phyloP scores from a whole-genome alignment of 805 yeast genomes.

The Schizosaccharomyces japonicus region DNA sequence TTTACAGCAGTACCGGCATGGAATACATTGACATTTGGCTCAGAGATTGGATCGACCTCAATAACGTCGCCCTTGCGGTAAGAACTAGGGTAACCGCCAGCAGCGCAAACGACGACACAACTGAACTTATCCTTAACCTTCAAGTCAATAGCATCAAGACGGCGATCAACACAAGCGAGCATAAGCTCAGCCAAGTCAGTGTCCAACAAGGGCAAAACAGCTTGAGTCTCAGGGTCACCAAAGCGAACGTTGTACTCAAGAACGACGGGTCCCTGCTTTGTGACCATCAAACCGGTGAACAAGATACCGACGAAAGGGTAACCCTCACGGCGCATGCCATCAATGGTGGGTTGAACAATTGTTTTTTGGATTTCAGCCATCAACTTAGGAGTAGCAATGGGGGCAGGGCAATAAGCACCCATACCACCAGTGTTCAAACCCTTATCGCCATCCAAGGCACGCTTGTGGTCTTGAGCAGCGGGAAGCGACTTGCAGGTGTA shows the following conservation, averaged over 20 bases:
- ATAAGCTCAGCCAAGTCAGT: conserved; percentile 86
- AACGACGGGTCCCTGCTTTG: conserved; percentile 76
- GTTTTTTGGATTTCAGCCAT: conserved; percentile 43
- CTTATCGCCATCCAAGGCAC: conserved; percentile 75
- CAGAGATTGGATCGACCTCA: conserved; percentile 22
- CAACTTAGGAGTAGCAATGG: conserved; percentile 61
- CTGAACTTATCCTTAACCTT: conserved; percentile 32
- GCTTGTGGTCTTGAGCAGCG: conserved; percentile 94
- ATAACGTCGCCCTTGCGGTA: conserved; percentile 75
- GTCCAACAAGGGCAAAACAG: conserved; percentile 69
- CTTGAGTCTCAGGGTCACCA: conserved; percentile 98
- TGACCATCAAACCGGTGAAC: conserved; percentile 84
- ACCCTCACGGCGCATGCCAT: conserved; percentile 89
- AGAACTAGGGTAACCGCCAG: conserved; percentile 86
- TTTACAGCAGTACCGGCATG: conserved; percentile 75
- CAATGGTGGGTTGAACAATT: conserved; percentile 76
- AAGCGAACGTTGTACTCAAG: conserved; percentile 93
- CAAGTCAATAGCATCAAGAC: conserved; percentile 62
- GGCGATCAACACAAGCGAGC: conserved; percentile 81
- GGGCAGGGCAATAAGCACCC: conserved; percentile 99
- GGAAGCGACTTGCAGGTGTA: conserved; percentile 77
- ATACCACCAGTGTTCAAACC: conserved; percentile 97
- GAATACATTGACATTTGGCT: conserved; percentile 47
- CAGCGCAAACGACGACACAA: conserved; percentile 86
- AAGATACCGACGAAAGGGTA: conserved; percentile 86